Evolutionary conservation across 345 rosid genomes (phyloP), one percentile per base, ranked within the genome.

Genomic region (Noccaea bulbosa): DNA sequence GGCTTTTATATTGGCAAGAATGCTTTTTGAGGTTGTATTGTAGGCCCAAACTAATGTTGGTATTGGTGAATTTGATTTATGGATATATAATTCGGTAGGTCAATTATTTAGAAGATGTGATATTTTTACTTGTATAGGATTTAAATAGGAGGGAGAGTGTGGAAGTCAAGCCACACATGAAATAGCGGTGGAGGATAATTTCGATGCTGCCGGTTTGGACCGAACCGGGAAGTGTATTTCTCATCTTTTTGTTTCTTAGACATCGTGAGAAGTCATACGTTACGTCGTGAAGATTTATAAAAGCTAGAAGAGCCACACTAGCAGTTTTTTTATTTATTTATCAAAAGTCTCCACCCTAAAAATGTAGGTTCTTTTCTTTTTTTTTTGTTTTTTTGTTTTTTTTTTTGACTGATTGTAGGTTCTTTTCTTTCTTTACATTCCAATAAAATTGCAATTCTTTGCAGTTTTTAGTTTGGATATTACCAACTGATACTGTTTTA

Each of bases 121-220:
- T 24, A 24, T 24, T 24, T 24, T 24, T 24, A 24, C 30, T 24
- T 1, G 20, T 17, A 17, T 17, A 17, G 20, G 20, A 17, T 17
- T 17, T 17, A 17, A 17, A 20, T 20, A 20, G 22, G 22, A 20
- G 22, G 2, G 20, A 1, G 20, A 70, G 37, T 61, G 75, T 61
- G 75, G 75, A 61, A 62, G 46, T 62, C 75, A 61, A 62, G 46
- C 69, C 75, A 71, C 75, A 34, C 62, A 62, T 71, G 45, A 47
- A 40, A 5, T 45, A 71, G 45, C 52, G 61, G 74, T 50, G 38
- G 61, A 71, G 45, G 34, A 34, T 68, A 32, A 20, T 44, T 68
- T 68, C 32, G 52, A 32, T 53, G 17, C 11, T 7, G 61, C 50
- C 59, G 67, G 60, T 51, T 70, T 70, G 56, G 67, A 46, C 61